Percentiles rank a stretch among this genome's conserved stretches.
These are phyloP conservation scores for Agrocybe chaxingu DNA, from an alignment of 768 basidiomycete genomes.

Conservation along the genomic window DNA sequence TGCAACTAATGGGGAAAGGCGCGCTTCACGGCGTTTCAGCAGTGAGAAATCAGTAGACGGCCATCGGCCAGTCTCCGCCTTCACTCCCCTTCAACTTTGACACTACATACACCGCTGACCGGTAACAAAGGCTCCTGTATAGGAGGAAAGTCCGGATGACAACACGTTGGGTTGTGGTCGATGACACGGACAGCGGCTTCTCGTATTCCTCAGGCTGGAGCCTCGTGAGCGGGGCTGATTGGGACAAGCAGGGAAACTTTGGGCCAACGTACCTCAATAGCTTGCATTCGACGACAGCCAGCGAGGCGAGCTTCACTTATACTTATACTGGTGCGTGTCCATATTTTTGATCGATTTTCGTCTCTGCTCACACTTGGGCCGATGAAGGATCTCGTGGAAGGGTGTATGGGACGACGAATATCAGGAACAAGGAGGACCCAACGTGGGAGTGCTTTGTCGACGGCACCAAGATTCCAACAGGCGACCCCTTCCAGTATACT, in stretches of 20 bases:
- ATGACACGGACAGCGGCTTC: conserved; percentile 11
- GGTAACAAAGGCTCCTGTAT: too few species aligned
- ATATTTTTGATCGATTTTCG: background rate
- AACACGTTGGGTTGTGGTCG: conserved; percentile 11
- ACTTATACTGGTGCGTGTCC: conserved; percentile 11
- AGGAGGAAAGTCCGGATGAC: too few species aligned
- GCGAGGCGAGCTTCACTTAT: conserved; percentile 14
- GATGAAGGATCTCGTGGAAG: conserved; percentile 9
- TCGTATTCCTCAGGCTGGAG: conserved; percentile 11
- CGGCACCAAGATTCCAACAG: conserved; percentile 2
- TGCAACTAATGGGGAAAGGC: too few species aligned
- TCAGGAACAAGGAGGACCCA: conserved; percentile 11
- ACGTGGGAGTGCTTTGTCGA: conserved; percentile 16
- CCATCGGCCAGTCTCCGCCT: too few species aligned
- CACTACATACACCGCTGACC: too few species aligned
- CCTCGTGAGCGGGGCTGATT: conserved; percentile 4
- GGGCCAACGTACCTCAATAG: conserved; percentile 11
- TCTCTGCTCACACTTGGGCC: background rate
- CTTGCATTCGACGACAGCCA: conserved; percentile 8
- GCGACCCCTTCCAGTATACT: conserved; percentile 2
- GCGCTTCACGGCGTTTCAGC: too few species aligned
- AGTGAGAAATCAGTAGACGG: too few species aligned
- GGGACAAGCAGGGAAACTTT: conserved; percentile 13
- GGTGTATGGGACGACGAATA: conserved; percentile 12
- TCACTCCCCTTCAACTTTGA: too few species aligned